Evolutionary conservation across 2,329 filamentous ascomycete genomes (phyloP).

Genomic region (Meredithiella fracta): DNA sequence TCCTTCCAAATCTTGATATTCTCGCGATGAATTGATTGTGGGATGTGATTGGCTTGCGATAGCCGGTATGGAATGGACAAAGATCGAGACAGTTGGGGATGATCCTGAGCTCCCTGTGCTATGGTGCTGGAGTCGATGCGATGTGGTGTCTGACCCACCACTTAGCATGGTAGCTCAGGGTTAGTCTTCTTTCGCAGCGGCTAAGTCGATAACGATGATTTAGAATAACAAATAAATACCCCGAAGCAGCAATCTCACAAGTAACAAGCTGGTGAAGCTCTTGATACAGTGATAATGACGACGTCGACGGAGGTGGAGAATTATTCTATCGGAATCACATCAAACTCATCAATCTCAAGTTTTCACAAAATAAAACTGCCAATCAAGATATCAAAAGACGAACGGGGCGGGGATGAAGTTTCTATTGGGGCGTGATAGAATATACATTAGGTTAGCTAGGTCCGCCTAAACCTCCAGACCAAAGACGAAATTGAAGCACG

Average conservation of each 20-base stretch:
- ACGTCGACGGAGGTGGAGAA: background rate
- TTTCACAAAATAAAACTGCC: too few species aligned
- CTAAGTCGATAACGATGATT: constrained; percentile 7
- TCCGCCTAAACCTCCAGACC: background rate
- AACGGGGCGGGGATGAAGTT: background rate
- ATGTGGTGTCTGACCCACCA: background rate
- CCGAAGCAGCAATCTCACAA: constrained; percentile 7
- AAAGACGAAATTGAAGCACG: background rate
- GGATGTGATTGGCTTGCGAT: background rate
- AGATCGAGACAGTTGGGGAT: background rate
- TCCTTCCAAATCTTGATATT: background rate
- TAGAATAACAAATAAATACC: constrained; percentile 14
- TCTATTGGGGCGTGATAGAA: background rate
- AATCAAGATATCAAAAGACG: too few species aligned
- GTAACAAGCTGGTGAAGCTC: constrained; percentile 1
- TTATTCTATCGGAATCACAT: too few species aligned
- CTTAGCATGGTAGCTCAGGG: too few species aligned
- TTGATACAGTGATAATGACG: background rate
- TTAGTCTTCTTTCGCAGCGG: too few species aligned
- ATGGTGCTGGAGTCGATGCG: background rate
- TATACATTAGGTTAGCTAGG: background rate
- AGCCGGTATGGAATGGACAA: background rate
- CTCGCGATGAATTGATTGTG: background rate
- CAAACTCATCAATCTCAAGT: too few species aligned
- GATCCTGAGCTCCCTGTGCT: constrained; percentile 2